These are phyloP conservation scores for Epichloe hybrida DNA, from an alignment of 2,329 filamentous ascomycete genomes.

Conservation along the genomic window DNA sequence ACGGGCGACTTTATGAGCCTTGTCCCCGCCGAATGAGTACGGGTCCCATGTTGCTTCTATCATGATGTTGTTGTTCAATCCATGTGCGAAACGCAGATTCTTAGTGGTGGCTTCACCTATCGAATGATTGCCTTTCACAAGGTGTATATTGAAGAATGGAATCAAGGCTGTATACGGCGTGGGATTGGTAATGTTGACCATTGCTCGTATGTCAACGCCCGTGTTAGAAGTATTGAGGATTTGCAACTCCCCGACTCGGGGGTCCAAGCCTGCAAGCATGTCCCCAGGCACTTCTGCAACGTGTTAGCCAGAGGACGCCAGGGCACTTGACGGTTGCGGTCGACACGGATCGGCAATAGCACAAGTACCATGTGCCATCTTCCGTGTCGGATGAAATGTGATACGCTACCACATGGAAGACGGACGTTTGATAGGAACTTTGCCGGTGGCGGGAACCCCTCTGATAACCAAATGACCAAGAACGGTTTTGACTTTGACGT, in stretches of 20 bases:
- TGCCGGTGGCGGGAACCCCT: slow-evolving; percentile 72
- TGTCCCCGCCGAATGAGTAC: slow-evolving; percentile 41
- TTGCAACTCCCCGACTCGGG: slow-evolving; percentile 56
- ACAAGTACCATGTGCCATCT: slow-evolving; percentile 14
- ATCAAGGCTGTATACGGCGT: slow-evolving; percentile 72
- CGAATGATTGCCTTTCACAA: slow-evolving; percentile 58
- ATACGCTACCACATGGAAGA: slow-evolving; percentile 27
- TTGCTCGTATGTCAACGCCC: slow-evolving; percentile 56
- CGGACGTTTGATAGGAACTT: slow-evolving; percentile 89
- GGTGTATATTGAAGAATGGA: slow-evolving; percentile 66
- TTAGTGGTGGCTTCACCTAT: slow-evolving; percentile 62
- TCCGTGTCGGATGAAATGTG: slow-evolving; percentile 8
- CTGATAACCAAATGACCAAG: slow-evolving; percentile 71
- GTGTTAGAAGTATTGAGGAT: slow-evolving; percentile 60
- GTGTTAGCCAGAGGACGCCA: slow-evolving; percentile 19
- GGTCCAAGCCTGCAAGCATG: slow-evolving; percentile 34
- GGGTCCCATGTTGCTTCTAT: slow-evolving; percentile 68
- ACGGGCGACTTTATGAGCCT: slow-evolving; percentile 48
- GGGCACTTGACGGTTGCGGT: slow-evolving; percentile 9
- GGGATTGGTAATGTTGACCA: slow-evolving; percentile 78
- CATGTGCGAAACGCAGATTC: slow-evolving; percentile 49
- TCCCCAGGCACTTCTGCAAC: slow-evolving; percentile 44
- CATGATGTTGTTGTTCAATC: slow-evolving; percentile 56
- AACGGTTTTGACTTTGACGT: slow-evolving; percentile 69
- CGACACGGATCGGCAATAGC: slow-evolving; percentile 5